Evolutionary conservation across 495 filamentous ascomycete genomes (phyloP).

Genomic region (Saxophila tyrrhenica): DNA sequence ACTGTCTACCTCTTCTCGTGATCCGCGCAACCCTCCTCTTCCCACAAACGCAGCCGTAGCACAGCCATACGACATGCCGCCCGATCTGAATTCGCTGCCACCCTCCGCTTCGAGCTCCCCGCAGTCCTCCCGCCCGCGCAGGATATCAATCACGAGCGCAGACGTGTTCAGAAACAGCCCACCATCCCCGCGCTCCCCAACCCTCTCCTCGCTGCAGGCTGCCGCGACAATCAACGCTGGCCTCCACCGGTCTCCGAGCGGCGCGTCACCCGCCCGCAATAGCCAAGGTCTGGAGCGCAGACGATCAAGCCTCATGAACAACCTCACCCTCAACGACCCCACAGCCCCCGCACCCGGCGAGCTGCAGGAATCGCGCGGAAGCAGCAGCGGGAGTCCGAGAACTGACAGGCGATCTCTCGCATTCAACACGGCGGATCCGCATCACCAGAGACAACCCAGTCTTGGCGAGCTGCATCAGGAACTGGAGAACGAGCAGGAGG

Average conservation of each 20-base stretch:
- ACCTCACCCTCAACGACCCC: constrained; percentile 61
- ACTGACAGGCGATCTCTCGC: constrained; percentile 2
- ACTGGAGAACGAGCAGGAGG: constrained; percentile 89
- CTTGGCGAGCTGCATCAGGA: constrained; percentile 94
- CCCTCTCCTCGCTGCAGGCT: constrained; percentile 49
- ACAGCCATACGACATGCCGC: constrained; percentile 21
- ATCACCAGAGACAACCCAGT: constrained; percentile 56
- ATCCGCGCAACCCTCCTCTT: not conserved
- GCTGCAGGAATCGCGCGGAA: constrained; percentile 28
- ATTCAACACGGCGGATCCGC: constrained; percentile 21
- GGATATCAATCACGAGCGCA: constrained; percentile 23
- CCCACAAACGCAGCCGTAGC: not conserved
- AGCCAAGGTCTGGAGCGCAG: constrained; percentile 31
- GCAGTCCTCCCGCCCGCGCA: constrained; percentile 23
- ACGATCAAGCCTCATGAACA: constrained; percentile 60
- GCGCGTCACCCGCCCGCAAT: constrained; percentile 35
- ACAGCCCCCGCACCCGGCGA: constrained; percentile 50
- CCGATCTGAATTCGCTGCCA: constrained; percentile 68
- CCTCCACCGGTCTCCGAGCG: constrained; percentile 50
- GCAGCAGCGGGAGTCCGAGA: constrained; percentile 37
- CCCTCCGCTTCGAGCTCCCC: constrained; percentile 34
- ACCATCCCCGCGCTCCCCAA: constrained; percentile 41
- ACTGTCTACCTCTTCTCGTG: not conserved
- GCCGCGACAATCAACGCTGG: constrained; percentile 60
- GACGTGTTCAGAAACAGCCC: constrained; percentile 1